Base-by-base conservation (phyloP, 164 flowering plant species). In the Chloranthus sessilifolius region DNA sequence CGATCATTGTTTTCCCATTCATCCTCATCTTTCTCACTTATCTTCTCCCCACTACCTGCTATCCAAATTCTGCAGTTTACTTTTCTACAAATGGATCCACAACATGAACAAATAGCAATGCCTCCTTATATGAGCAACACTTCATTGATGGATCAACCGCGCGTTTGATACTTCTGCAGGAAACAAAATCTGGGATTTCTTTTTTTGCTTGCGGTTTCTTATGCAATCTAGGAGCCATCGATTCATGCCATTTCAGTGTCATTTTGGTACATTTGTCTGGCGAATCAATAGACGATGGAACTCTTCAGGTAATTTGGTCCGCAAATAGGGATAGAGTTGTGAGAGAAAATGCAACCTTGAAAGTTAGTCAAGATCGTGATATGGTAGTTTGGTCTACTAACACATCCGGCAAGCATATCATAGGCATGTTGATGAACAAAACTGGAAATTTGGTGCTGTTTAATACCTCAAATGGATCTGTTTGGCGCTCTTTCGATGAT, bases 351-450 rank as follows among this genome's bases (percentile, higher is more conserved):
- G 53, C 69, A 0, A 62, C 59, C 0, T 51, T 73, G 24, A 15
- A 55, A 17, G 50, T 73, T 5, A 43, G 61, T 0, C n/a, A 46
- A 30, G 64, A 52, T 2, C 70, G 72, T 7, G 55, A 61, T 47
- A 47, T 75, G 43, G 59, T 58, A 22, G 72, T 53, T 39, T 75
- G 80, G 80, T 63, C 72, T 2, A 57, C 73, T 0, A 47, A 52
- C 31, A 66, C 74, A 1, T 17, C 47, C 9, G 53, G 61, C 1
- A 52, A 53, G 14, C 49, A 63, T 22, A 68, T 75, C 7, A 43
- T 24, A 1, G 65, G 63, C 16, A 24, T 71, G 37, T 56, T 33
- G 4, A 38, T 71, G 16, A 47, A 23, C 2, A 52, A 43, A 27
- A 15, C 44, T 4, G 75, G 71, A 12, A 66, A 65, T 26, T 17